Base-by-base conservation (phyloP, 306 rosid genomes). In the Dalbergia cochinchinensis region DNA sequence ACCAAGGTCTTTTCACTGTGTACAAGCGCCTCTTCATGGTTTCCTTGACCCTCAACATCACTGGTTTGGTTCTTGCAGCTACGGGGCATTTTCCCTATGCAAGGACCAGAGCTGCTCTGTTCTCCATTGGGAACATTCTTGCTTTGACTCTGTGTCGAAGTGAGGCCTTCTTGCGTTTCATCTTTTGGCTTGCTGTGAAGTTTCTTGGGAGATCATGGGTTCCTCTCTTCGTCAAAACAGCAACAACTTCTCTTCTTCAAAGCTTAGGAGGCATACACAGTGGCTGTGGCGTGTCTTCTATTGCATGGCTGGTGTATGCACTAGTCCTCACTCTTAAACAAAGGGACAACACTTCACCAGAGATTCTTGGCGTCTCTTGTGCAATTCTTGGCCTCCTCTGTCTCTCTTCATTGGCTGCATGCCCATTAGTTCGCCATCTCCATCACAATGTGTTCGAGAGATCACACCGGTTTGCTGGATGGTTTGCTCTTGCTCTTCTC, bases 181-280 rank as follows among this genome's bases (percentile, higher is more conserved):
- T 88, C 16, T 88, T 88, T 45, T 88, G 76, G 80, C 67, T 82
- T 11, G 62, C 85, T 0, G 85, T 88, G 22, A 60, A 74, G 34
- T 33, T 84, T 22, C 78, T 86, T 0, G 88, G 92, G 3, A 59
- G 65, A 13, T 50, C 90, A 2, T 82, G 86, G 86, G 64, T 88
- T 0, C 92, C 92, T 34, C 64, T 88, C 4, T 53, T 26, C 71
- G 6, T 86, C 48, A 88, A 86, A 60, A 88, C 92, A 13, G 70
- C 82, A 1, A 50, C 66, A 0, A 88, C 92, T 0, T 66, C 90
- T 11, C 51, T 88, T 33, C 84, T 88, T 4, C 92, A 88, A 71
- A 88, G 92, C 41, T 50, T 88, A 2, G 92, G 92, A 14, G 88
- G 92, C 15, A 82, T 88, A 42, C 92, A 88, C 18, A 86, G 92